Conservation (phyloP, 2,329 filamentous ascomycete species). For the Colletotrichum lindemuthianum region DNA sequence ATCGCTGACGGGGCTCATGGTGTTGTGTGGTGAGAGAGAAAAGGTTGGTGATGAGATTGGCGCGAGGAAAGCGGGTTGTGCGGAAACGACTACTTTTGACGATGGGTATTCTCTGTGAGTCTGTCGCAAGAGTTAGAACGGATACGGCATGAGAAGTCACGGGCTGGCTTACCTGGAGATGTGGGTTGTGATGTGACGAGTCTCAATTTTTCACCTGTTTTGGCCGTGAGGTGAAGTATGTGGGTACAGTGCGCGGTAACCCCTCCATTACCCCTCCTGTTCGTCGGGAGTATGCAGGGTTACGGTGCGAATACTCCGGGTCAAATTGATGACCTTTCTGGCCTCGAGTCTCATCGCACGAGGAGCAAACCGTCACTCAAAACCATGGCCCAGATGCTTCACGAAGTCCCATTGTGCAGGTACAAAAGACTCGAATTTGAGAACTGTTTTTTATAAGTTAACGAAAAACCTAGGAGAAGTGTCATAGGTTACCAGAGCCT, state of each 20-base stretch:
- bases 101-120: background rate
- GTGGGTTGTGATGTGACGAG: conserved; percentile 13
- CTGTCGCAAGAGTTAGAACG: too few species aligned
- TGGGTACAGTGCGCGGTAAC: conserved; percentile 29
- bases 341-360: too few species aligned
- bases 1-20: conserved; percentile 30
- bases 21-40: too few species aligned
- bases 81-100: background rate
- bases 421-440: too few species aligned
- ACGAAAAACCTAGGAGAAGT: too few species aligned
- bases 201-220: conserved; percentile 25
- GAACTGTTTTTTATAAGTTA: too few species aligned
- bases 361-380: too few species aligned
- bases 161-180: background rate
- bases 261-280: conserved; percentile 5
- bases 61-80: background rate
- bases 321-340: too few species aligned
- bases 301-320: conserved; percentile 1
- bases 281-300: background rate
- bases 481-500: too few species aligned
- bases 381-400: too few species aligned
- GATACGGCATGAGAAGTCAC: too few species aligned
- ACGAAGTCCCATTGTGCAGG: too few species aligned
- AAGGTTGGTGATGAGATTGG: background rate
- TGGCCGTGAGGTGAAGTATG: conserved; percentile 19